A percentile compares a stretch with the other conserved stretches of the same genome.
phyloP scores from a whole-genome alignment of 441 rosid genomes.

The Aleurites moluccanus region DNA sequence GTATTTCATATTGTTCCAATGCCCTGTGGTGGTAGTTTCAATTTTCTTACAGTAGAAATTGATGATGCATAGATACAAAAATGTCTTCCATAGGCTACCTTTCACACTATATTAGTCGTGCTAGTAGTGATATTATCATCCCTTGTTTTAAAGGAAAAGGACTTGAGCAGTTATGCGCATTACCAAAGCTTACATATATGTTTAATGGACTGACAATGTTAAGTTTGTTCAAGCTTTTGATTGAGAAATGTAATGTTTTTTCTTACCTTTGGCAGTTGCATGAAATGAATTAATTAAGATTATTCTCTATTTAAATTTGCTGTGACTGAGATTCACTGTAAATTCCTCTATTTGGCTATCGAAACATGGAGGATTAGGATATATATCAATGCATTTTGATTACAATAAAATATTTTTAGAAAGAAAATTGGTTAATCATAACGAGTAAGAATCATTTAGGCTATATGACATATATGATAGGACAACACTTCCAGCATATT shows the following conservation, averaged over 20 bases:
- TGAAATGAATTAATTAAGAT: too few relatives aligned
- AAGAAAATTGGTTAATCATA: background rate
- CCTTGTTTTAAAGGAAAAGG: background rate
- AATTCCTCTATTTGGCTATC: background rate
- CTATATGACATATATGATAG: background rate
- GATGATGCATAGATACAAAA: background rate
- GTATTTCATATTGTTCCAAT: background rate
- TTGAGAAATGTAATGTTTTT: background rate
- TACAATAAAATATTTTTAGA: background rate
- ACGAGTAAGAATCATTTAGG: background rate
- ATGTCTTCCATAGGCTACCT: background rate
- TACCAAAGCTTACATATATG: background rate
- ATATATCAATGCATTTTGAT: background rate
- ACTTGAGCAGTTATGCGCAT: background rate
- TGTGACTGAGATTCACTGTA: background rate
- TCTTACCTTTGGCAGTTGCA: background rate
- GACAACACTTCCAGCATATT: background rate
- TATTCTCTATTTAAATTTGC: background rate
- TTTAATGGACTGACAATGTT: background rate
- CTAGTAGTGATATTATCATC: background rate
- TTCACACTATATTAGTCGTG: too few relatives aligned
- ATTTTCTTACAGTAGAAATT: background rate
- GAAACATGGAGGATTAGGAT: constrained; percentile 1
- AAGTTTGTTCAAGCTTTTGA: background rate
- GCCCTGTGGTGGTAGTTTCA: background rate